These are phyloP conservation scores for Citrus reticulata DNA, from an alignment of 345 rosid genomes.

Conservation along the genomic window DNA sequence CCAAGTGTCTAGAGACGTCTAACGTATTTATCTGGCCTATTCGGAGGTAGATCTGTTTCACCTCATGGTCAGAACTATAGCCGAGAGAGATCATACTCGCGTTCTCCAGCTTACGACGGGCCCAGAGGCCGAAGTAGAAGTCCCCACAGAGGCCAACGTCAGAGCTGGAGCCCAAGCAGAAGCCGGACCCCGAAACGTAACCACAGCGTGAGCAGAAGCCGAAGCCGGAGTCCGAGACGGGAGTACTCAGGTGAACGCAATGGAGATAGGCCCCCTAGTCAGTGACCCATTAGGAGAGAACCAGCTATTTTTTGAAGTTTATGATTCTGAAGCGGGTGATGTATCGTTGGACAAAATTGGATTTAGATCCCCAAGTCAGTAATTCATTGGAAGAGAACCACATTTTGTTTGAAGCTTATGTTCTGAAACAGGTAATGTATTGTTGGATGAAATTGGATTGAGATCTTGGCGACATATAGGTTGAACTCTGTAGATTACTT, in stretches of 20 bases:
- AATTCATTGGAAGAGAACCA: too few relatives aligned
- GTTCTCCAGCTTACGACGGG: slow-evolving; percentile 63
- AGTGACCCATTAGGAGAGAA: slow-evolving; percentile 25
- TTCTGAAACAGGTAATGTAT: not conserved
- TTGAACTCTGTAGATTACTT: slow-evolving; percentile 7
- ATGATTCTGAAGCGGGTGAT: not conserved
- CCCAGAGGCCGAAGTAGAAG: slow-evolving; percentile 66
- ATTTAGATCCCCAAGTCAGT: not conserved
- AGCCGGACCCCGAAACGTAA: slow-evolving; percentile 42
- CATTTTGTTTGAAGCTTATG: not conserved
- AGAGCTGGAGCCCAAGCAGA: slow-evolving; percentile 39
- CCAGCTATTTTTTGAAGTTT: not conserved
- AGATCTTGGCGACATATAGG: slow-evolving; percentile 3
- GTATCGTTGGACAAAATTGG: slow-evolving; percentile 1
- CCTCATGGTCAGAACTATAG: slow-evolving; percentile 52
- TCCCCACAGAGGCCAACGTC: slow-evolving; percentile 37
- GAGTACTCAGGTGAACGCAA: slow-evolving; percentile 30
- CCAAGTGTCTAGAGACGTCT: not conserved
- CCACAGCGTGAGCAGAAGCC: slow-evolving; percentile 20
- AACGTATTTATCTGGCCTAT: not conserved
- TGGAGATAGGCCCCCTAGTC: slow-evolving; percentile 73
- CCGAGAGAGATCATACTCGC: slow-evolving; percentile 62
- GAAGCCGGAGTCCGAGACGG: slow-evolving; percentile 44
- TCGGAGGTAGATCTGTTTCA: slow-evolving; percentile 55
- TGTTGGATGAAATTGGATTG: slow-evolving; percentile 1